A percentile compares a stretch with the other conserved stretches of the same genome.
phyloP scores from a whole-genome alignment of 495 filamentous ascomycete genomes.

The Thozetella sp. region DNA sequence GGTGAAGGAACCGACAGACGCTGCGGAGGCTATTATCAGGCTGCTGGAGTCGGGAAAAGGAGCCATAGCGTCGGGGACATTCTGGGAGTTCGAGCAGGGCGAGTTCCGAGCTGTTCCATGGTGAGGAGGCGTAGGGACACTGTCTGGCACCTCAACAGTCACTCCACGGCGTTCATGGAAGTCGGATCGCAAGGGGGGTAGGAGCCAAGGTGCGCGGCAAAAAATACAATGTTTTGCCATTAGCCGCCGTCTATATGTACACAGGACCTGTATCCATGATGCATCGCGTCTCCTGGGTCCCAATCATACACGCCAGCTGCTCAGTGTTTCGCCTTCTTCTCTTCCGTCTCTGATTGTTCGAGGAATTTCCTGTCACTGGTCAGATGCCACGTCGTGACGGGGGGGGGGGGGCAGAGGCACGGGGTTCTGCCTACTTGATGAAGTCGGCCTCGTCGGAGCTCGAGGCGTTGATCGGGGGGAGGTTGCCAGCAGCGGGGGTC shows the following conservation, averaged over 20 bases:
- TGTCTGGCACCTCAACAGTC: too few species aligned
- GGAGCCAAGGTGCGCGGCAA: background rate
- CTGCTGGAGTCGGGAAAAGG: conserved; percentile 23
- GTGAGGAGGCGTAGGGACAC: conserved; percentile 16
- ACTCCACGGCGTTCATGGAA: too few species aligned
- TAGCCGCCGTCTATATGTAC: conserved; percentile 25
- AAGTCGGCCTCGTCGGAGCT: conserved; percentile 96
- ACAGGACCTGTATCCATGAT: conserved; percentile 14
- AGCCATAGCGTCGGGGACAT: conserved; percentile 23
- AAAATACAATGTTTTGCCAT: conserved; percentile 11
- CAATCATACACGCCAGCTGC: background rate
- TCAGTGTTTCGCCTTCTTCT: conserved; percentile 71
- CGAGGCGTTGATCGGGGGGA: conserved; percentile 82
- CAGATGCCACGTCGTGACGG: conserved; percentile 20
- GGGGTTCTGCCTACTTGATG: conserved; percentile 76
- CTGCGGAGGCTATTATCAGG: conserved; percentile 32
- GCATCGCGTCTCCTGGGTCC: background rate
- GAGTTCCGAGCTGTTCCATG: conserved; percentile 35
- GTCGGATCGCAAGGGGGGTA: background rate
- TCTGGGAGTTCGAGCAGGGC: conserved; percentile 32
- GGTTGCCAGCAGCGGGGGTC: conserved; percentile 36
- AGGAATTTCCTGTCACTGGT: conserved; percentile 70
- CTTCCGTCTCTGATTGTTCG: conserved; percentile 68
- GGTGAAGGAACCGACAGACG: conserved; percentile 27
- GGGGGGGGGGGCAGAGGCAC: conserved; percentile 4